phyloP scores from a whole-genome alignment of 1,284 basidiomycete species.

The Coriolopsis trogii region DNA sequence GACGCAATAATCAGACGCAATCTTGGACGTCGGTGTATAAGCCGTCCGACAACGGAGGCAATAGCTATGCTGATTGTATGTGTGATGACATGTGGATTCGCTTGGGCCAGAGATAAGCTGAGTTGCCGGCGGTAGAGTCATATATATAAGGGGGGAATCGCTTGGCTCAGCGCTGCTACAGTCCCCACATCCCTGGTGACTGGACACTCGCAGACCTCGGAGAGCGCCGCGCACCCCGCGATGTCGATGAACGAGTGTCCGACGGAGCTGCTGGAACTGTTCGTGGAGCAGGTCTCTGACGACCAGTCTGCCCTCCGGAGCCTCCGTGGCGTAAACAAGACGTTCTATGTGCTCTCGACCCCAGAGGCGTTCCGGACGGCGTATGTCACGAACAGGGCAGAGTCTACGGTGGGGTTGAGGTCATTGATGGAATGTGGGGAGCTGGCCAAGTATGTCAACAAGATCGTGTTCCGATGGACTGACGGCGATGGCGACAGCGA shows the following conservation, averaged over 20 bases:
- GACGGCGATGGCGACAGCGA: background rate
- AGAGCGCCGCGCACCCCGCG: background rate
- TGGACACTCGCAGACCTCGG: too few relatives aligned
- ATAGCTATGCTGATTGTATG: too few relatives aligned
- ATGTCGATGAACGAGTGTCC: constrained; percentile 19
- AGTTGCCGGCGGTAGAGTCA: too few relatives aligned
- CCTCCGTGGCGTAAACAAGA: constrained; percentile 19
- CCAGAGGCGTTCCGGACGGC: constrained; percentile 17
- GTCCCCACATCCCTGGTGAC: too few relatives aligned
- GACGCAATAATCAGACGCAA: too few relatives aligned
- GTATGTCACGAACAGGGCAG: constrained; percentile 14
- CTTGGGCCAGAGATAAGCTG: too few relatives aligned
- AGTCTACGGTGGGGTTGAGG: constrained; percentile 5
- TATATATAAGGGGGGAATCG: too few relatives aligned
- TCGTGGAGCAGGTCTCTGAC: constrained; percentile 16
- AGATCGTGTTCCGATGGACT: constrained; percentile 15
- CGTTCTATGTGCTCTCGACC: constrained; percentile 19
- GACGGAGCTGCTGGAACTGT: constrained; percentile 19
- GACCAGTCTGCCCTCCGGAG: constrained; percentile 12
- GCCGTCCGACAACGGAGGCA: too few relatives aligned
- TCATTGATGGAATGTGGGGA: constrained; percentile 7
- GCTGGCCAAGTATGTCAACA: constrained; percentile 16
- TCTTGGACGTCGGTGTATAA: too few relatives aligned
- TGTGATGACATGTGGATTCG: too few relatives aligned
- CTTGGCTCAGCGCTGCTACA: background rate